Evolutionary conservation across 331 rosid genomes (phyloP).

Genomic region (Prunus yedoensis): DNA sequence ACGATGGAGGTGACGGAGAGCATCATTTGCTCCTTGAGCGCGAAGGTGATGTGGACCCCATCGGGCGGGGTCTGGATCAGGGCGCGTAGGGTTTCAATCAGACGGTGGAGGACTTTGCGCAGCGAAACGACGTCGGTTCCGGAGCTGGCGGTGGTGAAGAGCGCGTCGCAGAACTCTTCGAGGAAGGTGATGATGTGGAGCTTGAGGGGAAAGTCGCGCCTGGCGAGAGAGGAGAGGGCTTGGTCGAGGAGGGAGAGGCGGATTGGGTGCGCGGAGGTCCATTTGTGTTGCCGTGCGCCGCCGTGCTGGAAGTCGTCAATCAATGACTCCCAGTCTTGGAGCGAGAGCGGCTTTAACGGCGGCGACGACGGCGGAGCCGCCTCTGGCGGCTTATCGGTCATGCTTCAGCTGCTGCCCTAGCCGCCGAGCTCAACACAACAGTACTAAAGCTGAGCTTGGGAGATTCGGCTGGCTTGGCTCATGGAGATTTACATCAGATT

Average conservation of each 20-base stretch:
- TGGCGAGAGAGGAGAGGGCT: constrained; percentile 59
- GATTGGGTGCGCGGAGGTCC: constrained; percentile 46
- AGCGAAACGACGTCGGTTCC: constrained; percentile 28
- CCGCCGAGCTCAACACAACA: background rate
- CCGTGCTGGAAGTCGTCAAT: constrained; percentile 82
- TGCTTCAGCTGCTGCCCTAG: constrained; percentile 11
- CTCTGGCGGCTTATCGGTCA: constrained; percentile 48
- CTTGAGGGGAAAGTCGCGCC: constrained; percentile 72
- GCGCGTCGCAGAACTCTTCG: constrained; percentile 59
- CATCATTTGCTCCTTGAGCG: constrained; percentile 81
- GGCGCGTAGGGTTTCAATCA: constrained; percentile 56
- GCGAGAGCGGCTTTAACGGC: constrained; percentile 52
- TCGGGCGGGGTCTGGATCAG: constrained; percentile 66
- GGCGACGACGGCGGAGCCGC: constrained; percentile 23
- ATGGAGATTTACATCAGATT: background rate
- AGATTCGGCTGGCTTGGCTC: too few relatives aligned
- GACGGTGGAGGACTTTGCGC: constrained; percentile 38
- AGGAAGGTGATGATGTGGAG: constrained; percentile 69
- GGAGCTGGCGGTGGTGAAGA: background rate
- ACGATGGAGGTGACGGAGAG: constrained; percentile 72
- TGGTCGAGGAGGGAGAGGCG: constrained; percentile 51
- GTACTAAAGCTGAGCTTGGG: too few relatives aligned
- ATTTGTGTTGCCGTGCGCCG: constrained; percentile 47
- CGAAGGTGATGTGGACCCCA: constrained; percentile 43
- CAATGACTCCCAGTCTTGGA: constrained; percentile 80